Conservation (phyloP, 208 protist species). For the Naegleria fowleri region DNA sequence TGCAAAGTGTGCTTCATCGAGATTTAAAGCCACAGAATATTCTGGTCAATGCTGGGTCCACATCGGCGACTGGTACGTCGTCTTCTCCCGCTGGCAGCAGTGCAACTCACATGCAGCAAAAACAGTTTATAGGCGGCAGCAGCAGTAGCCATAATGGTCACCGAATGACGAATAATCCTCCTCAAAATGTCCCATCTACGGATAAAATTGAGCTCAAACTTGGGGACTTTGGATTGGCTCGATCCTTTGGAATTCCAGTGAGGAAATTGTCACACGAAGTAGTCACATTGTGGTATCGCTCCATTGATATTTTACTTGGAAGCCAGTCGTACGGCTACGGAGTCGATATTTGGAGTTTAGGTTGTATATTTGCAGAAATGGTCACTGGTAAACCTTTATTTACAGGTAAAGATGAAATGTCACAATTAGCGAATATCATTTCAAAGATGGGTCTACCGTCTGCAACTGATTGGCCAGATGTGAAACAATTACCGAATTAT, state of each 20-base stretch:
- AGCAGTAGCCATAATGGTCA: too few species aligned
- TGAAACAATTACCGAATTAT: constrained; percentile 88
- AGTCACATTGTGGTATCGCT: constrained; percentile 85
- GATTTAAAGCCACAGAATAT: constrained; percentile 52
- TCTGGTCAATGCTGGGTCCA: constrained; percentile 36
- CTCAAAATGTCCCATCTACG: too few species aligned
- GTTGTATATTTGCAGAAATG: constrained; percentile 70
- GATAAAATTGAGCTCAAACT: constrained; percentile 60
- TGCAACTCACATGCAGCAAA: constrained; percentile 27
- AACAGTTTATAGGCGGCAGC: too few species aligned
- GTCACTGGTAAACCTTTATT: neutral
- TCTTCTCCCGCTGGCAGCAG: neutral
- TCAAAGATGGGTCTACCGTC: neutral
- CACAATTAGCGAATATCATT: neutral
- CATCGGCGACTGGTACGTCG: neutral
- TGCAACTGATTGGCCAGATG: constrained; percentile 32
- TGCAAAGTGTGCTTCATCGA: constrained; percentile 55
- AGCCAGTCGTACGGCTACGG: constrained; percentile 67
- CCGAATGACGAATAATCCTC: too few species aligned
- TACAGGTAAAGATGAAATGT: neutral
- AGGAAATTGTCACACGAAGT: constrained; percentile 72
- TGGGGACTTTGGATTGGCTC: constrained; percentile 77
- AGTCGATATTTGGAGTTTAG: constrained; percentile 86
- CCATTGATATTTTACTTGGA: constrained; percentile 83
- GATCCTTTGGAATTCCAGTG: constrained; percentile 67